A percentile compares a stretch with the other conserved stretches of the same genome.
Evolutionary conservation across 352 stramenopile genomes (phyloP).

Genomic region (Phytopythium montanum): DNA sequence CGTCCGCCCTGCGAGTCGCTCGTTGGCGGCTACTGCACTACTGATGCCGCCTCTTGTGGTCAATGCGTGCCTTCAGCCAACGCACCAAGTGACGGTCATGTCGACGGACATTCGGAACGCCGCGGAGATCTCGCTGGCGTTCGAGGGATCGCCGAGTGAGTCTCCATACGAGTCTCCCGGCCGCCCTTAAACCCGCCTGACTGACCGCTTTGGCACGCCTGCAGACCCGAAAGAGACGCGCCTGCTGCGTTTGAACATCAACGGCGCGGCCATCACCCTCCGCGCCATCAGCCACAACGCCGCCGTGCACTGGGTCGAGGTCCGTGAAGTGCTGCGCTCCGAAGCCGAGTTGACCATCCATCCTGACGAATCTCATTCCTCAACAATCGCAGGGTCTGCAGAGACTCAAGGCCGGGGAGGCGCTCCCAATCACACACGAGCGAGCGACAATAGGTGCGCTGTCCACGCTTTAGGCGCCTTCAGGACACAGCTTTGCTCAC

Average conservation of each 20-base stretch:
- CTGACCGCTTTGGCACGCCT: neutral
- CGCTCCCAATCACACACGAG: slow-evolving; percentile 41
- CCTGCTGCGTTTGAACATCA: slow-evolving; percentile 57
- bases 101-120: slow-evolving; percentile 62
- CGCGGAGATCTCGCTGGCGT: slow-evolving; percentile 44
- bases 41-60: neutral
- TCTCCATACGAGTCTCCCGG: neutral
- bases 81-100: slow-evolving; percentile 71
- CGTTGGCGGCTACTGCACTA: neutral
- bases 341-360: too few relatives aligned
- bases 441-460: slow-evolving; percentile 38
- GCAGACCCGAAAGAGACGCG: slow-evolving; percentile 23
- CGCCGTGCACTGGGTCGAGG: slow-evolving; percentile 67
- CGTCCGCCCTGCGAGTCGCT: slow-evolving; percentile 4
- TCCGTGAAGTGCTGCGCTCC: slow-evolving; percentile 13
- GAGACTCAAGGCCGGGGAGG: slow-evolving; percentile 41
- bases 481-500: too few relatives aligned
- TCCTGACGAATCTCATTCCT: neutral
- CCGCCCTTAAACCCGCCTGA: neutral
- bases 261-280: slow-evolving; percentile 60
- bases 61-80: slow-evolving; percentile 27
- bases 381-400: slow-evolving; percentile 34
- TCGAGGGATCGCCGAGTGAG: slow-evolving; percentile 21
- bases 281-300: slow-evolving; percentile 63
- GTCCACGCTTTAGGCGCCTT: neutral